Evolutionary conservation across 495 filamentous ascomycete species (phyloP), one percentile per base, ranked within the genome.

Genomic region (Alectoria sarmentosa): DNA sequence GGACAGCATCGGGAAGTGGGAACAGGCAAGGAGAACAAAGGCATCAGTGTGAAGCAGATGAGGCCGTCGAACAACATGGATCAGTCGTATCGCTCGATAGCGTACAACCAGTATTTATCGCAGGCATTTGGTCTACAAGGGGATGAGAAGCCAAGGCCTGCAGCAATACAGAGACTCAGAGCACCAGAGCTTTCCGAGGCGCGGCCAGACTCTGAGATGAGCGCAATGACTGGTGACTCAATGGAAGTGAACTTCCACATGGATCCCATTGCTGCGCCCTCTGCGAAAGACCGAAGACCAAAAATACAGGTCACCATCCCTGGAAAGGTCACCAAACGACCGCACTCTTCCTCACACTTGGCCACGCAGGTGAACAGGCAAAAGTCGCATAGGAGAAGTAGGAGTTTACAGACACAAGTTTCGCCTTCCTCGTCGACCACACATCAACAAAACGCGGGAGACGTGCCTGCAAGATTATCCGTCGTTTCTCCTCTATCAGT

Each of bases 401-500:
- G 42, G 34, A 41, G 64, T 28, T 39, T 38, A 32, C 63, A 49
- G 26, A 61, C 54, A 13, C 63, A 65, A 37, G 56, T 72, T 30
- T 72, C 70, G 19, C 70, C 70, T 23, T 61, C 70, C 7, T 71
- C 69, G 23, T 64, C 70, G 34, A 66, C 63, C 28, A 63, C 56
- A 17, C 42, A 56, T 28, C 66, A 64, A 39, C 52, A 64, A 17
- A 55, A 55, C 52, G 15, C 30, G 4, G 65, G 42, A 30, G 66
- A 66, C 34, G 52, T 41, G 4, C 68, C 64, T 11, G 68, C 68
- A 54, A 60, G 65, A 26, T 48, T 71, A 30, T 73, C 71, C 10
- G 60, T 73, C 39, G 66, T 73, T n/a, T 73, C 71, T 41, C 71
- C 71, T 19, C 61, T 73, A 17, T 72, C 71, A 32, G 65, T 67